These are phyloP conservation scores for Cordyceps fumosorosea DNA, from an alignment of 2,329 filamentous ascomycete genomes.

Conservation along the genomic window DNA sequence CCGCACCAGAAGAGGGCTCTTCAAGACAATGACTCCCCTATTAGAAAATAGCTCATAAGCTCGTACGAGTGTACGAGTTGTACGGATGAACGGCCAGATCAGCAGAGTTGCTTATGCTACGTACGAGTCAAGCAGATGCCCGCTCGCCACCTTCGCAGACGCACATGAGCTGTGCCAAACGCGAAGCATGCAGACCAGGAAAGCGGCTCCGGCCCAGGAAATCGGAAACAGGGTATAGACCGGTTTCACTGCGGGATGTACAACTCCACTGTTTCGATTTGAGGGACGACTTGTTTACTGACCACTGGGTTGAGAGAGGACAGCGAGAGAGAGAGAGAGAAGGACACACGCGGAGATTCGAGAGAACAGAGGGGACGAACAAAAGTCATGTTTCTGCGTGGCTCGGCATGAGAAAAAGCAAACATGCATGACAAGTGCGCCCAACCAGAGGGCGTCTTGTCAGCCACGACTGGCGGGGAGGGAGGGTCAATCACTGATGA, in stretches of 20 bases:
- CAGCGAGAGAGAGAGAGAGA: not conserved
- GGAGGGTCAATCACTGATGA: not conserved
- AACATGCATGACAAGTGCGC: not conserved
- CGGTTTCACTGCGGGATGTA: not conserved
- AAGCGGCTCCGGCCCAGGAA: conserved; percentile 1
- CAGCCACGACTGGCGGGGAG: not conserved
- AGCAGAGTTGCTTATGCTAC: not conserved
- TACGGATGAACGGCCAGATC: not conserved
- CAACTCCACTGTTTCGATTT: not conserved
- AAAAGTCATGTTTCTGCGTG: not conserved
- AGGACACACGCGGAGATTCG: not conserved
- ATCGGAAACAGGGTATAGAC: conserved; percentile 4
- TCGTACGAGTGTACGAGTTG: too few relatives aligned
- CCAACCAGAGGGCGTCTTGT: not conserved
- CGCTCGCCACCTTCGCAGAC: not conserved
- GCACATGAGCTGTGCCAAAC: conserved; percentile 2
- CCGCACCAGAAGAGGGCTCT: not conserved
- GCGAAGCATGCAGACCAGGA: conserved; percentile 2
- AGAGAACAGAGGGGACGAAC: not conserved
- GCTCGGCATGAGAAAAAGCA: not conserved
- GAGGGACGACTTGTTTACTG: not conserved
- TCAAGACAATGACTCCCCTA: not conserved
- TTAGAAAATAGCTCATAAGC: not conserved
- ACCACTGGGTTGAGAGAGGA: not conserved
- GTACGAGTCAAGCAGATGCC: too few relatives aligned